Evolutionary conservation across 2,329 filamentous ascomycete genomes (phyloP).

Genomic region (Metarhizium humberi): DNA sequence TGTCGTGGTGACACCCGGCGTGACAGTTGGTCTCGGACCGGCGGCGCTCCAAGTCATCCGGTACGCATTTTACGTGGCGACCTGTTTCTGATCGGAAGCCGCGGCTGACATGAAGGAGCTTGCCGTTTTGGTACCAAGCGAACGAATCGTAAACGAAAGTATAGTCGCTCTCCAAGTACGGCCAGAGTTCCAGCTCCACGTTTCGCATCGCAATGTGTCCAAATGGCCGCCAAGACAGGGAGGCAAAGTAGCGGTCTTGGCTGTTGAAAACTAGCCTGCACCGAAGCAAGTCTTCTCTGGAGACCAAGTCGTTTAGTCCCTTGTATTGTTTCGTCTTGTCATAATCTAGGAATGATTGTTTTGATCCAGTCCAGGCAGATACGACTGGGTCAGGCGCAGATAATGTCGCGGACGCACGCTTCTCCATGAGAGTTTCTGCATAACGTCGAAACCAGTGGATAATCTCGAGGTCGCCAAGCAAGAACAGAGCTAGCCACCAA

Average conservation of each 20-base stretch:
- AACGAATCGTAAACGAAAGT: background rate
- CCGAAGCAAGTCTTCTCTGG: background rate
- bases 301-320: background rate
- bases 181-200: background rate
- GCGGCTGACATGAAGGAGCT: background rate
- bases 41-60: background rate
- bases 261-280: background rate
- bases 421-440: conserved; percentile 8
- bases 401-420: conserved; percentile 7
- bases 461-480: conserved; percentile 5
- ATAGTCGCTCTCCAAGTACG: background rate
- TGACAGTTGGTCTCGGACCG: background rate
- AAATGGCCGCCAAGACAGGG: background rate
- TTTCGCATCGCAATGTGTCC: background rate
- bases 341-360: conserved; percentile 3
- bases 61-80: background rate
- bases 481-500: conserved; percentile 13
- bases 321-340: background rate
- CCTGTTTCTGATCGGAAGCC: background rate
- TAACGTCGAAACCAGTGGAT: conserved; percentile 8
- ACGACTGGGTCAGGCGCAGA: conserved; percentile 6
- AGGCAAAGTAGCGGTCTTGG: background rate
- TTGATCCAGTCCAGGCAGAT: conserved; percentile 7
- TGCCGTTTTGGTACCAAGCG: background rate
- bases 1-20: background rate